Base-by-base conservation (phyloP, 345 rosid genomes). In the Sapria himalayana region DNA sequence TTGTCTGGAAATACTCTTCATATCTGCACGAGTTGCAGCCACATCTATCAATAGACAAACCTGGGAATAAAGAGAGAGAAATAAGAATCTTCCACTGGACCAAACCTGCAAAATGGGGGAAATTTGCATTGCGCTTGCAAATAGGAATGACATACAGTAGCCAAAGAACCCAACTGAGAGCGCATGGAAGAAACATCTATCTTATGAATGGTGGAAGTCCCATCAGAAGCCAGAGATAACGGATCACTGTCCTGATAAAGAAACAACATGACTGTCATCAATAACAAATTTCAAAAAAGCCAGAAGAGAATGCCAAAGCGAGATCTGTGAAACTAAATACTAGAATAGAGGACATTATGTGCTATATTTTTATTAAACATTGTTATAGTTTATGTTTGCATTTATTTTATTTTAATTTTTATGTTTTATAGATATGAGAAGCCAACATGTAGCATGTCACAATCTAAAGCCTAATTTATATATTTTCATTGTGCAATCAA, bases 31-130 rank as follows among this genome's bases (percentile, higher is more conserved):
- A 58, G 89, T 72, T 39, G 82, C 69, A 64, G 97, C 94, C 40
- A 76, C 84, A 60, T 86, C 97, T 34, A 86, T 72, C 49, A 89
- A 86, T 24, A 86, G 78, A 68, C 81, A 80, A 63, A 73, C 57
- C 97, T 86, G 69, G 51, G 52, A 78, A 39, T 45, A 66, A 19
- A 58, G n/a, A 37, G 43, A 45, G 22, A 57, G 22, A 48, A 45
- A 49, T 50, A 50, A 58, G 42, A 40, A 43, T 35, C 32, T 33
- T 29, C n/a, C 38, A 42, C 37, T 17, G 45, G 19, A 42, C 50
- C 21, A 38, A n/a, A n/a, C 37, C 7, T 4, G 31, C 38, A 50
- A 46, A 27, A 37, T 11, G 11, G 50, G 31, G 36, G 16, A 41
- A 35, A 55, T 46, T 36, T 38, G 15, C 25, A 49, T 25, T 33